Base-by-base conservation (phyloP, 2,329 filamentous ascomycete genomes). In the Tolypocladium pustulatum region DNA sequence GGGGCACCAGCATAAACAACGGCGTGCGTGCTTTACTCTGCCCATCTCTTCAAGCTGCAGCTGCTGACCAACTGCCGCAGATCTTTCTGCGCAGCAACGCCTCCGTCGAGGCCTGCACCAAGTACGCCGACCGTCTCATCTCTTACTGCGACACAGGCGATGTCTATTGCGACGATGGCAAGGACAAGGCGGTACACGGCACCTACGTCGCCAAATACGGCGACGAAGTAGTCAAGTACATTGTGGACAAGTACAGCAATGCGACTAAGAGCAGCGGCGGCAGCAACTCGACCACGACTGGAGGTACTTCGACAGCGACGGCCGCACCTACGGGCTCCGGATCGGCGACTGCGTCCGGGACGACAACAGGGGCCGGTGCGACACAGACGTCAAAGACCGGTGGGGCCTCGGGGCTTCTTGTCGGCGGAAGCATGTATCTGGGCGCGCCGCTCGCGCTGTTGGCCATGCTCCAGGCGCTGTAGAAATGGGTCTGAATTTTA, bases 121-220 rank as follows among this genome's bases (percentile, higher is more conserved):
- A 67, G 40, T 74, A 74, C 63, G 64, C 65, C 57, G 61, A 68
- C 63, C 70, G 70, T 38, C 63, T 77, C 52, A 65, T 69, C 52
- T 75, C 74, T 4, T 77, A 71, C 65, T 77, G 75, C 65, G 75
- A 77, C 65, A 69, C 62, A 0, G 74, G 74, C 54, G 76, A 78
- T 60, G 59, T 66, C 20, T 77, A 74, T 66, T 76, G 74, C 63
- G 74, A 72, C 63, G 3, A 46, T 9, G 75, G 75, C 41, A 38
- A 62, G 4, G 63, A 66, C 46, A 58, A 41, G 2, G 58, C 58
- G 3, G 69, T 72, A 1, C 75, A 75, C 61, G 66, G 68, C 25
- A 58, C 60, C 30, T 78, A 78, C 62, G 63, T 76, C 15, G 30
- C 54, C 20, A 68, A 63, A 34, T 76, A 76, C 63, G 69, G 68